Evolutionary conservation across 495 filamentous ascomycete species (phyloP), one percentile per base, ranked within the genome.

Genomic region (Penicillium roqueforti): DNA sequence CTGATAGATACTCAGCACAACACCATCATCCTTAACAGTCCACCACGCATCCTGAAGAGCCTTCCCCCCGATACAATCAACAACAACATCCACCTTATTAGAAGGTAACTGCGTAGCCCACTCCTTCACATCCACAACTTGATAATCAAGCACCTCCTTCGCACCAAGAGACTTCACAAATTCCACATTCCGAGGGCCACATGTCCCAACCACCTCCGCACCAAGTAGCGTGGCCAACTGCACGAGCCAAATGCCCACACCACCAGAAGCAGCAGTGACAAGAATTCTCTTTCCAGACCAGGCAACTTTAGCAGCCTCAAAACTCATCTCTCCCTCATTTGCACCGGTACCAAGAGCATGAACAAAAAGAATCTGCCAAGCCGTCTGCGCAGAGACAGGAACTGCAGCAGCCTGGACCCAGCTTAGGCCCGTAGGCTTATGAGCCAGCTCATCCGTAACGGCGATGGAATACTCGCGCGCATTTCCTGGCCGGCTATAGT

Each of bases 241-340:
- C 51, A 80, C 69, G 13, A 75, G 64, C 82, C 80, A 84, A 28
- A 76, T 68, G 2, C 83, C 83, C 4, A 83, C 77, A 3, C 78
- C 76, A 2, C 81, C 72, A 5, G 75, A 60, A 13, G 80, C 80
- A 40, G 68, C 77, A 6, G 74, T 80, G 26, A 83, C 66, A 11
- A 83, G 67, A 3, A 82, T 60, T 31, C 70, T 61, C 58, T 73
- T 74, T 25, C 60, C 66, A 10, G 58, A 67, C 51, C 61, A 62
- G 6, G 22, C 6, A 11, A 13, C 3, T 13, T 31, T 49, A 1
- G 38, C 22, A 10, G 26, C 22, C 13, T 56, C 51, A 31, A 62
- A 8, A 31, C 32, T 38, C 38, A 42, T 29, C 18, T 23, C 49
- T 13, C 37, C 42, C 5, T 13, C 39, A 3, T 31, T 25, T 44